Base-by-base conservation (phyloP, 306 rosid genomes). In the Medicago ruthenica region DNA sequence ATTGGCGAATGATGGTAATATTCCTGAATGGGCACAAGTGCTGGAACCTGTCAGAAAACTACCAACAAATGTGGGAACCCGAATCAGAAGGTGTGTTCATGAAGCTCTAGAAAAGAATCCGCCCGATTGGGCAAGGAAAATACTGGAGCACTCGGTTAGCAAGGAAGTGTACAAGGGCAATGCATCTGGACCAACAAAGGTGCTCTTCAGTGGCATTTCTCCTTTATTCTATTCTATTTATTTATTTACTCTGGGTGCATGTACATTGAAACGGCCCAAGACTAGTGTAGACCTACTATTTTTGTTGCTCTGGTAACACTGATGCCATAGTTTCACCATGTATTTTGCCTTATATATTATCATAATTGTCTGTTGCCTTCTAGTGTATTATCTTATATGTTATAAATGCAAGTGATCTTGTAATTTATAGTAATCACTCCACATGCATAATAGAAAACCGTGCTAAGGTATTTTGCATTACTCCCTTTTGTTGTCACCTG, bases 171-270 rank as follows among this genome's bases (percentile, higher is more conserved):
- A 96, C 81, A 96, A 96, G 87, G 98, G 99, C 81, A 96, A 96
- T 73, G 99, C 99, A 17, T 96, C 99, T 66, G 99, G 99, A 74
- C 99, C 99, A 57, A 96, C 99, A 40, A 96, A 96, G 99, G 99
- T 96, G 79, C 81, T 80, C 70, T 41, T 85, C 62, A 11, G 50
- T 54, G 59, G 22, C 75, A 42, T 77, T 85, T 81, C 62, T 58
- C 64, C 36, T 76, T 61, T 82, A 13, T 57, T 39, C 57, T 14
- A 71, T 9, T 21, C 40, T 18, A 5, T 69, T 34, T 66, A 22
- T 39, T 70, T 17, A 63, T 16, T 63, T 42, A 40, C 11, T 53
- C 71, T 71, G 61, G 44, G 12, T 57, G 18, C 18, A 31, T 53
- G 68, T 55, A 36, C 57, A 41, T 73, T 17, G 64, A 71, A 51